Evolutionary conservation across 345 rosid species (phyloP), one percentile per base, ranked within the genome.

Genomic region (Aurinia saxatilis): DNA sequence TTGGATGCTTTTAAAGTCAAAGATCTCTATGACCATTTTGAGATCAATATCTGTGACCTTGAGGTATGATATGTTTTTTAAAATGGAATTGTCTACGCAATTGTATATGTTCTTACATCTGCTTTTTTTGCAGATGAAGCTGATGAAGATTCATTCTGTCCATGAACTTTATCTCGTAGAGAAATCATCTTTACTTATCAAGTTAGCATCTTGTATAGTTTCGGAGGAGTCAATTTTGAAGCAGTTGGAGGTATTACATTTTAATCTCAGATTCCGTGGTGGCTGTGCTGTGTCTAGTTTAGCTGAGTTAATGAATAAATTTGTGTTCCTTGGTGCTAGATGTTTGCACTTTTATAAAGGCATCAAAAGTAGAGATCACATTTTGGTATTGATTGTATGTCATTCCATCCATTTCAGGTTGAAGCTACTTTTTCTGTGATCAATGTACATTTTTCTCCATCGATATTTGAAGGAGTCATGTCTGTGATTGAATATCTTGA

Each of bases 231-330:
- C 87, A 54, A 65, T 67, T 42, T 62, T 82, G 57, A 78, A 84
- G 61, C 88, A 85, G 73, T 79, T 86, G 52, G 90, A 86, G 98
- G 98, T 91, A 84, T 46, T 40, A 21, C 67, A 72, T 50, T 36
- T 63, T 48, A 50, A 19, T n/a, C 57, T 46, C 19, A 46, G 61
- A 10, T 37, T 63, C 45, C 19, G 9, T 34, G 19, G 45, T 70
- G 21, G 36, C 54, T 36, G 25, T 65, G 31, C 31, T 27, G 51
- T 56, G 51, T 56, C 40, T 44, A 55, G 51, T 48, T 47, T 40
- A 50, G 50, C 68, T 47, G 63, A 68, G 48, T 23, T 31, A 51
- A 60, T 35, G 60, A 34, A 41, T 12, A 11, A 11, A n/a, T 23
- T 50, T 21, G n/a, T 45, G 12, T 18, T 60, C 39, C 37, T 23